Percentiles rank a stretch among this genome's conserved stretches.
Conservation (phyloP, 179 eudicot genomes). For the Spinacia oleracea region DNA sequence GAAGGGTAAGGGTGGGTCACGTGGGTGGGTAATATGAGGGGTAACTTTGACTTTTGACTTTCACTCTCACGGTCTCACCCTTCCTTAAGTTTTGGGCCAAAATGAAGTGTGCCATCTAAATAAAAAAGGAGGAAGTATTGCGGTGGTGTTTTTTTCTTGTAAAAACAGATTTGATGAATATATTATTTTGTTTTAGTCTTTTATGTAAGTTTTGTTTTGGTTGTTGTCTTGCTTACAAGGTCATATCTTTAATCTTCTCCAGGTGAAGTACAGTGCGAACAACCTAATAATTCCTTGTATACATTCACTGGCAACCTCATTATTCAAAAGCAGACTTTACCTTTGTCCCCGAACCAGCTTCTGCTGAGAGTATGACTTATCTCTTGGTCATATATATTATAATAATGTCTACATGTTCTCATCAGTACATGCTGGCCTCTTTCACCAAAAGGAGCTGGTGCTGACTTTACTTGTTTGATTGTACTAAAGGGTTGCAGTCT, state of each 20-base stretch:
- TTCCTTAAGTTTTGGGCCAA: no score
- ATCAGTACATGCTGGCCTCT: no score
- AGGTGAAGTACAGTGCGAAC: conserved; percentile 97
- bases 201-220: neutral
- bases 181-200: neutral
- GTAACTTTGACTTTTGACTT: no score
- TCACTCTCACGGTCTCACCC: no score
- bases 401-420: neutral
- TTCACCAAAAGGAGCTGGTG: neutral
- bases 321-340: conserved; percentile 77
- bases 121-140: no score
- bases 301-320: conserved; percentile 97
- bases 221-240: conserved; percentile 14
- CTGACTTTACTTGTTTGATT: conserved; percentile 28
- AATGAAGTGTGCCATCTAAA: no score
- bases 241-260: conserved; percentile 24
- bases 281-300: conserved; percentile 96
- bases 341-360: conserved; percentile 90
- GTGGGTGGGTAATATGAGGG: no score
- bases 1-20: no score
- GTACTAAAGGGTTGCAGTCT: conserved; percentile 86
- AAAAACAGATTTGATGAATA: neutral
- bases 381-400: conserved; percentile 13
- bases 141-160: neutral
- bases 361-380: conserved; percentile 67